Percentiles rank a stretch among this genome's conserved stretches.
phyloP scores from a whole-genome alignment of 1,139 yeast genomes.

The Debaryomyces subglobosus region DNA sequence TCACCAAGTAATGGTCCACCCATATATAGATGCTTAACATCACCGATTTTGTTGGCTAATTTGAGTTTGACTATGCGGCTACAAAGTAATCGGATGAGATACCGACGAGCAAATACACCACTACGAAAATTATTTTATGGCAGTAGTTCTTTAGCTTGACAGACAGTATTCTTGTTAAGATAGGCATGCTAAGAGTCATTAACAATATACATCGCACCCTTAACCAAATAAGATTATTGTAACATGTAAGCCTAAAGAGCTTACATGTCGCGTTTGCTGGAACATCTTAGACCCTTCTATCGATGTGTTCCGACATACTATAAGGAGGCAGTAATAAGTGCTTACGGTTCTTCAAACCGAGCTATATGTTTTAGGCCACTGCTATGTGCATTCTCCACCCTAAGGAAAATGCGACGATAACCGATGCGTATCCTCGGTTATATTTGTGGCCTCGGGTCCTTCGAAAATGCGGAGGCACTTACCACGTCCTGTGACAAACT shows the following conservation, averaged over 20 bases:
- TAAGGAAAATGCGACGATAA: neutral
- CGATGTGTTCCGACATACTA: too few relatives aligned
- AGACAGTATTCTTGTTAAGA: neutral
- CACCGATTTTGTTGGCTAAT: neutral
- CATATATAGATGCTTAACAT: neutral
- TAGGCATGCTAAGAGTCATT: too few relatives aligned
- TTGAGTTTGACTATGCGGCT: neutral
- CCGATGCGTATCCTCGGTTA: conserved; percentile 1
- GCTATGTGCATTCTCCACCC: neutral
- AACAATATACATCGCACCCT: too few relatives aligned
- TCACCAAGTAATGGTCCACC: neutral
- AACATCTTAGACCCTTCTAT: too few relatives aligned
- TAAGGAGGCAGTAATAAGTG: too few relatives aligned
- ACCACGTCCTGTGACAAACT: conserved; percentile 10
- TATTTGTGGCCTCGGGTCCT: conserved; percentile 3
- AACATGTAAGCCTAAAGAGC: too few relatives aligned
- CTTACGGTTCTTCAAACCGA: too few relatives aligned
- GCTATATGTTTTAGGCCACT: too few relatives aligned
- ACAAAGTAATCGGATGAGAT: neutral
- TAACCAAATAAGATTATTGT: too few relatives aligned
- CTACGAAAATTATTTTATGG: neutral
- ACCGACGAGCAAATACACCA: neutral
- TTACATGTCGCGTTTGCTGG: too few relatives aligned
- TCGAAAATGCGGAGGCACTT: conserved; percentile 9
- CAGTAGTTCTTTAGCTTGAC: neutral